phyloP scores from a whole-genome alignment of 352 stramenopile genomes.

The Phytophthora megakarya region DNA sequence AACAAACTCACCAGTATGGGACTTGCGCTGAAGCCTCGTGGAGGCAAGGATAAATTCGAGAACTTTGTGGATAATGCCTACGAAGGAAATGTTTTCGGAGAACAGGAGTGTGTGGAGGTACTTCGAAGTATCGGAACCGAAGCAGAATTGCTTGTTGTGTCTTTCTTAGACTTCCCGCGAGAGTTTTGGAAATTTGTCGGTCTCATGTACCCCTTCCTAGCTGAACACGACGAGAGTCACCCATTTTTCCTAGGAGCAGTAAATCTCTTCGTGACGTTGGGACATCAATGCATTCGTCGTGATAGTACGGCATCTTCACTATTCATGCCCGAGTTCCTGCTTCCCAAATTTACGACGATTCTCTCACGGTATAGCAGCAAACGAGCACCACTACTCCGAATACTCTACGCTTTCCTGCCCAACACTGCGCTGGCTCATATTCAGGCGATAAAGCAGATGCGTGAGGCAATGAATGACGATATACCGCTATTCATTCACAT shows the following conservation, averaged over 20 bases:
- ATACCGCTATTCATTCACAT: constrained; percentile 81
- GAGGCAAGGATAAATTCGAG: constrained; percentile 73
- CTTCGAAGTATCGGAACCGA: constrained; percentile 53
- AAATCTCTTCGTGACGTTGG: constrained; percentile 45
- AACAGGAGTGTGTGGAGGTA: constrained; percentile 44
- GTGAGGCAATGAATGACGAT: constrained; percentile 60
- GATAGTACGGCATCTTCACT: constrained; percentile 50
- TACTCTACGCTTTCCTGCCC: constrained; percentile 68
- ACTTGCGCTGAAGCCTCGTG: constrained; percentile 42
- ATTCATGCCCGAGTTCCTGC: constrained; percentile 59
- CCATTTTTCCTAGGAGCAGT: constrained; percentile 43
- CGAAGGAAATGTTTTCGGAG: constrained; percentile 44
- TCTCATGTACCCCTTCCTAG: constrained; percentile 55
- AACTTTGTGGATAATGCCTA: constrained; percentile 59
- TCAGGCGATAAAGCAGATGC: constrained; percentile 77
- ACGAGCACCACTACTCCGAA: constrained; percentile 53
- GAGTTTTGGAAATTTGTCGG: constrained; percentile 84
- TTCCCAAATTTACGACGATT: constrained; percentile 49
- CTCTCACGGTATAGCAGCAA: constrained; percentile 41
- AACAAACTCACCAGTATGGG: constrained; percentile 40
- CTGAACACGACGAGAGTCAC: constrained; percentile 53
- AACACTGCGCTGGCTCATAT: constrained; percentile 62
- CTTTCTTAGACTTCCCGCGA: constrained; percentile 75
- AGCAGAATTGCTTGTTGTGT: constrained; percentile 51
- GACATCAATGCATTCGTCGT: constrained; percentile 48